Evolutionary conservation across 2,329 filamentous ascomycete species (phyloP), one percentile per base, ranked within the genome.

Genomic region (Fusarium floridanum): DNA sequence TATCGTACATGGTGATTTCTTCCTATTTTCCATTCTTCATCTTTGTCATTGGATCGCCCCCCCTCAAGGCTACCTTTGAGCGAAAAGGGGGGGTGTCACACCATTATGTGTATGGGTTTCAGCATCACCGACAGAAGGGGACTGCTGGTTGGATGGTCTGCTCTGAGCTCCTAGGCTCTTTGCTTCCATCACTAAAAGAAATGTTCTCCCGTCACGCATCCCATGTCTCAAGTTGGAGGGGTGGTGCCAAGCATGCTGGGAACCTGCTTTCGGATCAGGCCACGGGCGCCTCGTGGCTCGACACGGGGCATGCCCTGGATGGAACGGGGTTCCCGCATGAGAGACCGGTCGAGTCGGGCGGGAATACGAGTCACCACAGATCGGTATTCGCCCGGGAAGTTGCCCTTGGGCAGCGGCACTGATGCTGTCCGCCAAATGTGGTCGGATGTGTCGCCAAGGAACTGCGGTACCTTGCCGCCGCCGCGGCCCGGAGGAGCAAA

Each of bases 321-420:
- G 72, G 94, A 91, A 67, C 95, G 90, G 34, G 95, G 95, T 83
- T 98, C 95, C 81, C 95, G 94, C 95, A 98, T 98, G 56, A 98
- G 86, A 16, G 91, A 90, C 5, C 92, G 89, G 78, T 99, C 97
- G 11, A 99, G 88, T 79, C 94, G 95, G 9, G 94, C 91, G 6
- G 97, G 97, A 41, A 94, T 91, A 75, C 91, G 85, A 14, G 90
- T 91, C 64, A 91, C 86, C 16, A 91, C 86, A 36, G 87, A 83
- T 68, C 88, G 87, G 82, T 93, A 93, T 75, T 92, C 89, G 67
- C 90, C 89, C 0, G 88, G 85, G 73, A 92, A 91, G 76, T 89
- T 91, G 62, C 89, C 87, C 74, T 86, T 89, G n/a, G 88, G 88
- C 48, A 89, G 85, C 8, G 90, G 88, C 45, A 91, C 88, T 14